These are phyloP conservation scores for Fusarium xylarioides DNA, from an alignment of 2,329 filamentous ascomycete genomes.

Conservation along the genomic window DNA sequence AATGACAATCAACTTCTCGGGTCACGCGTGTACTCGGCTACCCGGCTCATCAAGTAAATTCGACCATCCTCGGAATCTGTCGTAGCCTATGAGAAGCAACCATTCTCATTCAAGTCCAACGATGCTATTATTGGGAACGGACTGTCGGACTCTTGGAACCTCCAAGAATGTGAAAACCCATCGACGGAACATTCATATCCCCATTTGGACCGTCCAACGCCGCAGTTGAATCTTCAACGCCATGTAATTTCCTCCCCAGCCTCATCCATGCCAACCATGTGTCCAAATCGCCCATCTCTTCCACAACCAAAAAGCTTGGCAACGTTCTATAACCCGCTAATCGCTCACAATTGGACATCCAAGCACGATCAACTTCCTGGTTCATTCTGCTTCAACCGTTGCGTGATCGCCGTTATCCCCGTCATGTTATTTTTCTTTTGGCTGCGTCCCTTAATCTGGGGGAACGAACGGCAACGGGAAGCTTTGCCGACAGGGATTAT, in stretches of 20 bases:
- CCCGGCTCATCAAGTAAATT: background rate
- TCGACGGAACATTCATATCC: background rate
- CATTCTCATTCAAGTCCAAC: background rate
- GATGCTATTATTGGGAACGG: background rate
- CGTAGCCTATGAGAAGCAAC: background rate
- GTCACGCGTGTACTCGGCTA: background rate
- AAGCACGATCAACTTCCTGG: slow-evolving; percentile 5
- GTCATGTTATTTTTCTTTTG: background rate
- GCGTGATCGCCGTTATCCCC: slow-evolving; percentile 19
- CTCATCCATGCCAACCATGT: slow-evolving; percentile 22
- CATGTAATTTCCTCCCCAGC: slow-evolving; percentile 5
- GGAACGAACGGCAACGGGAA: background rate
- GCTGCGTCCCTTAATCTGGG: slow-evolving; percentile 17
- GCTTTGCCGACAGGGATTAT: slow-evolving; percentile 2
- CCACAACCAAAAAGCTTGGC: slow-evolving; percentile 2
- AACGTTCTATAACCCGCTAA: slow-evolving; percentile 14
- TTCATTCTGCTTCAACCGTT: slow-evolving; percentile 3
- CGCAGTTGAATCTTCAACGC: background rate
- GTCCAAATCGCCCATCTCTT: background rate
- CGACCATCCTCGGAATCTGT: background rate
- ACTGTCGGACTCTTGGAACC: background rate
- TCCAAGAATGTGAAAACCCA: background rate
- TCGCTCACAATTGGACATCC: background rate
- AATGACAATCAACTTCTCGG: background rate
- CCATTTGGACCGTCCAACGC: background rate